Base-by-base conservation (phyloP, 2,329 filamentous ascomycete species). In the Biscogniauxia marginata region DNA sequence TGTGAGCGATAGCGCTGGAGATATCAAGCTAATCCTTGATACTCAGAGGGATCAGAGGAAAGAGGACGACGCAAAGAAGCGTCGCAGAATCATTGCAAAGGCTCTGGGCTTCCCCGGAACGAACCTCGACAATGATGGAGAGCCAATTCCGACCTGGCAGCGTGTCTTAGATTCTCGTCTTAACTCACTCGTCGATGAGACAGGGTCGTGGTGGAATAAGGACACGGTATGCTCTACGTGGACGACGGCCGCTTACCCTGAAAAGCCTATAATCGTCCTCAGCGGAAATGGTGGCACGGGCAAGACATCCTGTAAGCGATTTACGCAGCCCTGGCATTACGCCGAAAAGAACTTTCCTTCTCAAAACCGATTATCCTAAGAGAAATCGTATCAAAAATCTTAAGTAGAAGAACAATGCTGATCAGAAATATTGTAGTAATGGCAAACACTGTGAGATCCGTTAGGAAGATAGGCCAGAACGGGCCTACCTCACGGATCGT, bases 61-160 rank as follows among this genome's bases (percentile, higher is more conserved):
- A 22, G 65, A 70, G 30, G 69, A 73, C 18, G 69, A 70, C 21
- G 65, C 60, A 18, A 68, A 70, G 49, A 68, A 65, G 45, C 69
- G 70, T 67, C 68, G 67, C 16, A 57, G 57, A 16, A 53, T 62
- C 13, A 68, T 73, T 20, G 63, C 68, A 3, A 67, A 68, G 22
- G 63, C 64, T 1, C 51, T 70, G 13, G 67, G 68, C 0, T 71
- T 70, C 8, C 66, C 68, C 7, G 58, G 58, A 13, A 59, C 63
- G 18, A 49, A 64, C n/a, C 60, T 71, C 1, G 68, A 69, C n/a
- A 66, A 47, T 3, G 67, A 71, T 49, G 65, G 63, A 1, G 68
- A 72, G 30, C 64, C 66, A 3, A 60, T 67, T 22, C 63, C 62
- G 4, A 55, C 60, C 23, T 72, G 70, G 71, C 64, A 71, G 53